Conservation (phyloP, 495 filamentous ascomycete genomes). For the Oleoguttula mirabilis region DNA sequence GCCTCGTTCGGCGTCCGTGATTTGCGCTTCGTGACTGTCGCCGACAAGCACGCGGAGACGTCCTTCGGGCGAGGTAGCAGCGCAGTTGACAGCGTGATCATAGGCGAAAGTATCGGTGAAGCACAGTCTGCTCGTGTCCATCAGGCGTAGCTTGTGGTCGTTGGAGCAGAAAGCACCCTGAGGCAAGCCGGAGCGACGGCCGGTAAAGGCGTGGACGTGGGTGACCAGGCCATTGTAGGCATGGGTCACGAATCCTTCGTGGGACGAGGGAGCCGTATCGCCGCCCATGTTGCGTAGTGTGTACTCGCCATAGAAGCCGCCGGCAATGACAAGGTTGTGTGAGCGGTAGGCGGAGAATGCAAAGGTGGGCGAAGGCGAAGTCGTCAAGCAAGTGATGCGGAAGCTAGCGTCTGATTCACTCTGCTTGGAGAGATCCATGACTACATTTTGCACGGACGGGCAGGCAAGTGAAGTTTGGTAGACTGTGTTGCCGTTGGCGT, state of each 20-base stretch:
- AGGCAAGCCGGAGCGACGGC: conserved; percentile 43
- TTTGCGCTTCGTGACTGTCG: conserved; percentile 45
- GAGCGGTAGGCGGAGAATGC: conserved; percentile 16
- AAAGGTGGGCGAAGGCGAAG: conserved; percentile 19
- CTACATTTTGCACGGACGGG: conserved; percentile 11
- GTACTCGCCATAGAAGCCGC: conserved; percentile 75
- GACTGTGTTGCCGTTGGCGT: conserved; percentile 51
- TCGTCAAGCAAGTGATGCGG: conserved; percentile 59
- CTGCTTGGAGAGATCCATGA: conserved; percentile 53
- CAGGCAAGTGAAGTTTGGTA: conserved; percentile 39
- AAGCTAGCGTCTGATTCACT: conserved; percentile 20
- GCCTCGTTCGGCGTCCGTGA: conserved; percentile 54
- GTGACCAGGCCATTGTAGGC: conserved; percentile 71
- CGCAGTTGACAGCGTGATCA: conserved; percentile 67
- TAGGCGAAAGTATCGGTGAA: conserved; percentile 54
- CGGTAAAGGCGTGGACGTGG: conserved; percentile 60
- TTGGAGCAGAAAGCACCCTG: conserved; percentile 74
- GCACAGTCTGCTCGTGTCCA: conserved; percentile 59
- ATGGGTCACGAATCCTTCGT: conserved; percentile 54
- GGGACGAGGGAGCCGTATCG: conserved; percentile 29
- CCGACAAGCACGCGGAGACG: conserved; percentile 71
- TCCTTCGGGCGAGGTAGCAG: conserved; percentile 63
- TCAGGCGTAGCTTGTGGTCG: conserved; percentile 59
- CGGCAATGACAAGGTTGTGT: conserved; percentile 60
- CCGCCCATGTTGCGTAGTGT: conserved; percentile 47